These are phyloP conservation scores for Amesomyces nigricolor DNA, from an alignment of 2,329 filamentous ascomycete genomes.

Conservation along the genomic window DNA sequence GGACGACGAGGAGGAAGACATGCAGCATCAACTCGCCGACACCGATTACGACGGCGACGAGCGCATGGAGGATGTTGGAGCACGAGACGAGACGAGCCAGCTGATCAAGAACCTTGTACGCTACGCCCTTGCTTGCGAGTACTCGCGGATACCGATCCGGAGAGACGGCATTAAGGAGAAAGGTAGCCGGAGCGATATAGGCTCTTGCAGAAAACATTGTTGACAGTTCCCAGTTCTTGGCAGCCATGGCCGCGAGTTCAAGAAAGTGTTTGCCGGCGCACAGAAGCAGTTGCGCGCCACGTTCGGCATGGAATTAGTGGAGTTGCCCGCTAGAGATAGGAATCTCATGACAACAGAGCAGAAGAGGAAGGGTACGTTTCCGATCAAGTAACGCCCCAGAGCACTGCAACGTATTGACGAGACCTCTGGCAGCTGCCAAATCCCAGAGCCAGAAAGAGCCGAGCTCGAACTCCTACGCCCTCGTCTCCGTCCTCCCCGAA, in stretches of 20 bases:
- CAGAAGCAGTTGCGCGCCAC: conserved; percentile 63
- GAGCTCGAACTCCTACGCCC: conserved; percentile 66
- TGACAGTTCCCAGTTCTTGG: conserved; percentile 57
- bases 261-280: conserved; percentile 67
- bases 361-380: conserved; percentile 60
- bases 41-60: conserved; percentile 33
- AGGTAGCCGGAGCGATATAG: conserved; percentile 38
- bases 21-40: conserved; percentile 12
- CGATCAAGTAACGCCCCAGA: neutral
- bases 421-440: conserved; percentile 34
- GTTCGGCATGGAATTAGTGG: conserved; percentile 91
- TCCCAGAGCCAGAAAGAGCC: conserved; percentile 46
- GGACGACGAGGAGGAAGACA: conserved; percentile 24
- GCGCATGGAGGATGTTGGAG: conserved; percentile 29
- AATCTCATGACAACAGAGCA: conserved; percentile 63
- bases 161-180: conserved; percentile 59
- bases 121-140: conserved; percentile 62
- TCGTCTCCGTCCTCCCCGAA: conserved; percentile 66
- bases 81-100: conserved; percentile 39
- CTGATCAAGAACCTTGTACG: conserved; percentile 63
- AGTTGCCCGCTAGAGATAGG: conserved; percentile 77
- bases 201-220: neutral
- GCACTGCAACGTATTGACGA: conserved; percentile 3
- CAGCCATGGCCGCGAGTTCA: conserved; percentile 64
- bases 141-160: conserved; percentile 53